These are phyloP conservation scores for Astraeus odoratus DNA, from an alignment of 768 basidiomycete species.

Conservation along the genomic window DNA sequence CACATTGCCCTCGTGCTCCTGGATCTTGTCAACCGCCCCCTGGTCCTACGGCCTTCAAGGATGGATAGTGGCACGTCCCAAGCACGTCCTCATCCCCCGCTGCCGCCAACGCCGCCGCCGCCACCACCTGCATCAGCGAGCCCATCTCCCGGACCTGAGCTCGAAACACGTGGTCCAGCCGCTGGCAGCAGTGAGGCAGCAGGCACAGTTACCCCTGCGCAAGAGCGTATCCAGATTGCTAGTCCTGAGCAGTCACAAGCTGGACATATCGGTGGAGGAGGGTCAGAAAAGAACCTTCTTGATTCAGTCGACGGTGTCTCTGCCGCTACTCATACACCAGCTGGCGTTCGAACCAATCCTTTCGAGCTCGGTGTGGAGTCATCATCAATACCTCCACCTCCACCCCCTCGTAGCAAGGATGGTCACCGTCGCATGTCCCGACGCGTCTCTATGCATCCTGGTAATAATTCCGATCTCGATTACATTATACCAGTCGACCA, in stretches of 20 bases:
- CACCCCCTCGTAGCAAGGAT: slow-evolving; percentile 10
- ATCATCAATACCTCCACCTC: neutral
- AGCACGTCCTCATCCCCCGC: neutral
- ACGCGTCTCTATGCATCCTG: slow-evolving; percentile 1
- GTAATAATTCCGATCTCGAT: slow-evolving; percentile 12
- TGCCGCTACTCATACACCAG: neutral
- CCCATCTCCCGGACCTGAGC: neutral
- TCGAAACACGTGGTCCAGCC: neutral
- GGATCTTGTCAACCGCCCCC: no score
- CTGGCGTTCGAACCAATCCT: slow-evolving; percentile 5
- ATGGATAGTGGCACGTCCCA: neutral
- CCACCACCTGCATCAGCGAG: neutral
- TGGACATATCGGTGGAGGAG: slow-evolving; percentile 3
- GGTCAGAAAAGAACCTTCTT: slow-evolving; percentile 4
- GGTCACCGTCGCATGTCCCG: slow-evolving; percentile 9
- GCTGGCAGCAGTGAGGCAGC: no score
- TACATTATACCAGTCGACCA: slow-evolving; percentile 21
- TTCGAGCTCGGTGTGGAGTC: slow-evolving; percentile 3
- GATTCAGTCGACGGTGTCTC: slow-evolving; percentile 5
- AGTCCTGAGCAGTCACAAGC: neutral
- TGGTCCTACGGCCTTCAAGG: neutral
- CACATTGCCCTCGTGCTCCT: no score
- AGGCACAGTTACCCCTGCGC: slow-evolving; percentile 1
- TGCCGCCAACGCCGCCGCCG: neutral
- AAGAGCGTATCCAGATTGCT: neutral